Evolutionary conservation across 768 basidiomycete species (phyloP).

Genomic region (Auriculariales sp.): DNA sequence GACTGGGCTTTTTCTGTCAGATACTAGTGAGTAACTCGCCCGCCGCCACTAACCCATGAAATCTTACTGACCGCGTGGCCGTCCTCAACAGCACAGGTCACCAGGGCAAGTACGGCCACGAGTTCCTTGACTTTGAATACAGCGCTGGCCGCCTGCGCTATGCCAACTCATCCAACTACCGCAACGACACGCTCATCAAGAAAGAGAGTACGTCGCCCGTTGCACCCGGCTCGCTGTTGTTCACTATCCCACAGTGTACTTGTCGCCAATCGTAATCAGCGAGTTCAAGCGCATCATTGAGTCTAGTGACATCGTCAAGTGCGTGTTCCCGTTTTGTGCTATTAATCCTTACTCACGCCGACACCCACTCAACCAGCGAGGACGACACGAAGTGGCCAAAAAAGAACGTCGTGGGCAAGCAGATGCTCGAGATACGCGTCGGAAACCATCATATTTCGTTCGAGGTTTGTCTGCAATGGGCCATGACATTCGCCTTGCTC

Average conservation of each 20-base stretch:
- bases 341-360: background rate
- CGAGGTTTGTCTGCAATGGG: slow-evolving; percentile 44
- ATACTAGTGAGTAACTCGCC: slow-evolving; percentile 33
- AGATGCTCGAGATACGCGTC: slow-evolving; percentile 89
- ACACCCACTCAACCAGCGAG: slow-evolving; percentile 45
- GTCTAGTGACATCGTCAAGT: slow-evolving; percentile 91
- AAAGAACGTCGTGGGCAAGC: slow-evolving; percentile 97
- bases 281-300: slow-evolving; percentile 92
- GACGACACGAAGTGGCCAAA: slow-evolving; percentile 98
- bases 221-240: background rate
- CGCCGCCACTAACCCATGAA: background rate
- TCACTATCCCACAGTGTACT: slow-evolving; percentile 55
- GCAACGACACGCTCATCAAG: slow-evolving; percentile 92
- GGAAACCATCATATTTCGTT: slow-evolving; percentile 95
- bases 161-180: slow-evolving; percentile 98
- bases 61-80: slow-evolving; percentile 9
- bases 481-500: slow-evolving; percentile 1
- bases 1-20: slow-evolving; percentile 14
- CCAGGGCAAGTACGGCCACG: slow-evolving; percentile 94
- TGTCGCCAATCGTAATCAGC: slow-evolving; percentile 81
- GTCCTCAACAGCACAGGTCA: slow-evolving; percentile 71
- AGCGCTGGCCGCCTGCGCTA: slow-evolving; percentile 92
- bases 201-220: slow-evolving; percentile 76
- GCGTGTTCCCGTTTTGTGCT: slow-evolving; percentile 13
- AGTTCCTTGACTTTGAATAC: slow-evolving; percentile 98